Evolutionary conservation across 441 rosid species (phyloP).

Genomic region (Eruca vesicaria): DNA sequence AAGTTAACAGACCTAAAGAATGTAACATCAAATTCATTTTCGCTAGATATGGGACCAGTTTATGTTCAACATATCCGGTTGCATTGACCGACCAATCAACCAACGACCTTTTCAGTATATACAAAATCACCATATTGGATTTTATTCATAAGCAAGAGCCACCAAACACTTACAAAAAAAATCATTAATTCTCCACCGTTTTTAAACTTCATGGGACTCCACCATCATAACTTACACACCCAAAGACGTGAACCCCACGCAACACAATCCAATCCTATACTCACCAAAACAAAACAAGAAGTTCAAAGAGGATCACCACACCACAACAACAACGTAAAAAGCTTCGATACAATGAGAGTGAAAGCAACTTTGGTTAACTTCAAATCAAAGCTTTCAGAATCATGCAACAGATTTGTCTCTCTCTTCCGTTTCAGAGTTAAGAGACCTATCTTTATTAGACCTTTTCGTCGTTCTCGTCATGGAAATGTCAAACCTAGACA

Average conservation of each 20-base stretch:
- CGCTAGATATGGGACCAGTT: background rate
- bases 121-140: slow-evolving; percentile 1
- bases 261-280: slow-evolving; percentile 25
- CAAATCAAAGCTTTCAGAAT: slow-evolving; percentile 53
- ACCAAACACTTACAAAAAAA: slow-evolving; percentile 4
- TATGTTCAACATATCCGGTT: slow-evolving; percentile 4
- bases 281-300: slow-evolving; percentile 1
- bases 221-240: slow-evolving; percentile 24
- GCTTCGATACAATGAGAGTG: slow-evolving; percentile 45
- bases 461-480: slow-evolving; percentile 28
- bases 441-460: slow-evolving; percentile 45
- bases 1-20: background rate
- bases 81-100: slow-evolving; percentile 12
- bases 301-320: slow-evolving; percentile 13
- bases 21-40: background rate
- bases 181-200: background rate
- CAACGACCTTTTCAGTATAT: background rate
- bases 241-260: slow-evolving; percentile 40
- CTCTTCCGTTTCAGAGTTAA: slow-evolving; percentile 50
- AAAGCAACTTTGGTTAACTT: slow-evolving; percentile 57
- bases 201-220: slow-evolving; percentile 35
- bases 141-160: slow-evolving; percentile 17
- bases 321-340: background rate
- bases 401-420: slow-evolving; percentile 44
- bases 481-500: slow-evolving; percentile 20